These are phyloP conservation scores for Pulchroboletus neoregius DNA, from an alignment of 1,284 basidiomycete genomes.

Conservation along the genomic window DNA sequence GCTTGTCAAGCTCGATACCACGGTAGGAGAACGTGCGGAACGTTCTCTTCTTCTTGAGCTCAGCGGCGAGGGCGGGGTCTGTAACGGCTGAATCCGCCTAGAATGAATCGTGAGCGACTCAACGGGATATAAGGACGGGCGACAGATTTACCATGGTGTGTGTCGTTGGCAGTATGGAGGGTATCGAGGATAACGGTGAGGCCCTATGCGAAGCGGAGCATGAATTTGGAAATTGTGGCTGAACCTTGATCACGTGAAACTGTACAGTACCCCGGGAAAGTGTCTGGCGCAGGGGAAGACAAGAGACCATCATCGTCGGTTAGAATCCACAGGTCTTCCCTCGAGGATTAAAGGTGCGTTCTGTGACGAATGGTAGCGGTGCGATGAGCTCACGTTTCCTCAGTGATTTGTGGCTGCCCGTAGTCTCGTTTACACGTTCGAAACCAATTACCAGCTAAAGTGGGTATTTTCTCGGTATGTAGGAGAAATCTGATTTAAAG, in stretches of 20 bases:
- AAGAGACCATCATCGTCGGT: constrained; percentile 44
- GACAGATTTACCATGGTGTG: constrained; percentile 55
- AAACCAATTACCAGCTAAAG: constrained; percentile 40
- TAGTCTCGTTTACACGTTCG: constrained; percentile 35
- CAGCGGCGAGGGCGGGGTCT: constrained; percentile 85
- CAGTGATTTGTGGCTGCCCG: constrained; percentile 89
- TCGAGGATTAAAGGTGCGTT: constrained; percentile 76
- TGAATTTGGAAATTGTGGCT: constrained; percentile 43
- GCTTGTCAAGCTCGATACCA: constrained; percentile 95
- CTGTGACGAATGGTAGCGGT: not conserved
- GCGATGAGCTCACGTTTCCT: constrained; percentile 1
- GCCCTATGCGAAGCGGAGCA: constrained; percentile 37
- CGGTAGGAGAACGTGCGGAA: constrained; percentile 99
- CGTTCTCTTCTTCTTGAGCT: constrained; percentile 95
- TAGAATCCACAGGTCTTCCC: constrained; percentile 91
- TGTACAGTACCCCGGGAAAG: constrained; percentile 47
- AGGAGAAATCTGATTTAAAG: constrained; percentile 1
- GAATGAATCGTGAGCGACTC: constrained; percentile 8
- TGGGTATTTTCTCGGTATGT: constrained; percentile 24
- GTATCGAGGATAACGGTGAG: constrained; percentile 19
- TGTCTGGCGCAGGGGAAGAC: not conserved
- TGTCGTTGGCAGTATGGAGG: constrained; percentile 29
- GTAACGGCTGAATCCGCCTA: constrained; percentile 80
- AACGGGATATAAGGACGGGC: not conserved
- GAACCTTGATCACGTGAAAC: constrained; percentile 44